Conservation (phyloP, 352 stramenopile species). For the Peronosclerospora sorghi region DNA sequence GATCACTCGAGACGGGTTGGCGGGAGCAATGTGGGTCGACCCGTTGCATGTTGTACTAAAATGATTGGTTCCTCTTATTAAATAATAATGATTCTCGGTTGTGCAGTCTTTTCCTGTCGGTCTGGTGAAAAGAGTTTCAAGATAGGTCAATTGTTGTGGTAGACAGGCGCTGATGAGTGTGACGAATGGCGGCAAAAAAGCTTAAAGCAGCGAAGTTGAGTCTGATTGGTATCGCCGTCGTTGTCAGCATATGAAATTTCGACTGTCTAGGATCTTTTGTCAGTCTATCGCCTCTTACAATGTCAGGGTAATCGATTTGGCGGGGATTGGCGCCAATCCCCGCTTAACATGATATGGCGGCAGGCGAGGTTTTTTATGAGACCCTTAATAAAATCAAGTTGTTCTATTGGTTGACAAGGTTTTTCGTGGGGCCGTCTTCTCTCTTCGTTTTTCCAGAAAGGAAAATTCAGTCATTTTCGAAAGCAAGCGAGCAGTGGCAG, state of each 20-base stretch:
- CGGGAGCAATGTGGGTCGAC: slow-evolving; percentile 3
- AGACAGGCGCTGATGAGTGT: slow-evolving; percentile 4
- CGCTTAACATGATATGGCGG: slow-evolving; percentile 10
- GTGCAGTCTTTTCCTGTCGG: slow-evolving; percentile 7
- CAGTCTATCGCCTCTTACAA: slow-evolving; percentile 14
- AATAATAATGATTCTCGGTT: background rate
- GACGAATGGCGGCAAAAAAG: too few species aligned
- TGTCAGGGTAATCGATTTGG: slow-evolving; percentile 13
- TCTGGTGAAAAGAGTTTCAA: slow-evolving; percentile 6
- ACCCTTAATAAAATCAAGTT: slow-evolving; percentile 10
- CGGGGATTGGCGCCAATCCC: slow-evolving; percentile 4
- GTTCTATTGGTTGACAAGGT: slow-evolving; percentile 10
- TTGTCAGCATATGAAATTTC: too few species aligned
- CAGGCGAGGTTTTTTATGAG: slow-evolving; percentile 20
- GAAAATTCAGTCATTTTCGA: slow-evolving; percentile 41
- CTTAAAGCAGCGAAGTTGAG: too few species aligned
- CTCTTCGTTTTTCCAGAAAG: slow-evolving; percentile 4
- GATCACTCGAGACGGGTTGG: slow-evolving; percentile 8
- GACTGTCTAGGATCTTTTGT: slow-evolving; percentile 16
- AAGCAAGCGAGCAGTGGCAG: slow-evolving; percentile 38
- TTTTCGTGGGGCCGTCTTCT: slow-evolving; percentile 13
- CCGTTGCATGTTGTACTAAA: background rate
- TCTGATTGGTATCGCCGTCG: too few species aligned
- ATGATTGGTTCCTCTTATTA: slow-evolving; percentile 3
- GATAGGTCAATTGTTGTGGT: slow-evolving; percentile 9